These are phyloP conservation scores for Myriosclerotinia curreyana DNA, from an alignment of 2,329 filamentous ascomycete genomes.

Conservation along the genomic window DNA sequence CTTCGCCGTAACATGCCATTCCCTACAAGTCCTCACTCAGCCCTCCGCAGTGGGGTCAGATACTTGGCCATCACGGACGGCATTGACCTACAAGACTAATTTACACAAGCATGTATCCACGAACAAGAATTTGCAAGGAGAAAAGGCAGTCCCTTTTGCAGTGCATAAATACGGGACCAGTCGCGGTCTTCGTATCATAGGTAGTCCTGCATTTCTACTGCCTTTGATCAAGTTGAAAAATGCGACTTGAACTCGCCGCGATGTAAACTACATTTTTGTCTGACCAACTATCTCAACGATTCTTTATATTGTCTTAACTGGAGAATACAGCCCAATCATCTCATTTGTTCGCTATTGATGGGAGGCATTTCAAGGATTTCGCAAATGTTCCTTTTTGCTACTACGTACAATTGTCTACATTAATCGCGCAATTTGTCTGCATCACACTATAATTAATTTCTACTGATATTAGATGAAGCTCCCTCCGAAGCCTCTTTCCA, in stretches of 20 bases:
- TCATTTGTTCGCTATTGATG: neutral
- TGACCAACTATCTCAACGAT: neutral
- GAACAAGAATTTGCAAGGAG: neutral
- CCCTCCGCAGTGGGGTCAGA: neutral
- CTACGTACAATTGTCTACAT: neutral
- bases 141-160: neutral
- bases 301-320: neutral
- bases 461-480: neutral
- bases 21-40: neutral
- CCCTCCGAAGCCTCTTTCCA: neutral
- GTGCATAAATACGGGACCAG: neutral
- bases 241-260: neutral
- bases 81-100: neutral
- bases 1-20: slow-evolving; percentile 4
- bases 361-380: neutral
- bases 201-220: neutral
- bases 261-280: neutral
- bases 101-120: neutral
- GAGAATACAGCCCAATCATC: neutral
- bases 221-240: neutral
- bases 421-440: neutral
- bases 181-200: neutral
- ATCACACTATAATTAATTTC: neutral
- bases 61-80: neutral
- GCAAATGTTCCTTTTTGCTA: neutral